Evolutionary conservation across 441 rosid species (phyloP).

Genomic region (Populus hybrid): DNA sequence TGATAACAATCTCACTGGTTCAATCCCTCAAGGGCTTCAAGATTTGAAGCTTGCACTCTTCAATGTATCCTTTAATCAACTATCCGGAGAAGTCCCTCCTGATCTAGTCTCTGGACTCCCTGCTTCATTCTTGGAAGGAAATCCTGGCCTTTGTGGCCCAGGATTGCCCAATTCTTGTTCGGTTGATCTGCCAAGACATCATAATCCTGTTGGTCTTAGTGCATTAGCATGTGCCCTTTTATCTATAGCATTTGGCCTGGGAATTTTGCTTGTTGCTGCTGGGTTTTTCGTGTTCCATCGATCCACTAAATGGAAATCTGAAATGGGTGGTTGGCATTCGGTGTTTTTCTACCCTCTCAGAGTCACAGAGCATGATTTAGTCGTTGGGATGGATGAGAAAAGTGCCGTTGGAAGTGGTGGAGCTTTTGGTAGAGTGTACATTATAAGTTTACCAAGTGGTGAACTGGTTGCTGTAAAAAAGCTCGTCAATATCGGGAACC

Average conservation of each 20-base stretch:
- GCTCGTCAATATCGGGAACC: slow-evolving; percentile 60
- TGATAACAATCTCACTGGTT: slow-evolving; percentile 62
- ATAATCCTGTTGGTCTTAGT: slow-evolving; percentile 36
- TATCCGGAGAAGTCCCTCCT: slow-evolving; percentile 68
- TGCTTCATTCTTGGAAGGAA: slow-evolving; percentile 87
- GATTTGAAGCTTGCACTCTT: slow-evolving; percentile 50
- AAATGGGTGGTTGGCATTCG: slow-evolving; percentile 36
- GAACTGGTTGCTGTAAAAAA: slow-evolving; percentile 78
- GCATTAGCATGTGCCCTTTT: slow-evolving; percentile 45
- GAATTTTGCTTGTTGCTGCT: slow-evolving; percentile 34
- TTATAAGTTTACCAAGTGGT: slow-evolving; percentile 35
- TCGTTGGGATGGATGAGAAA: slow-evolving; percentile 55
- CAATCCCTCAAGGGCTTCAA: slow-evolving; percentile 62
- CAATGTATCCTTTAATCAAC: slow-evolving; percentile 66
- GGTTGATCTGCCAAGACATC: slow-evolving; percentile 40
- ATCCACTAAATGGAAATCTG: slow-evolving; percentile 47
- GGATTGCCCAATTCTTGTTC: slow-evolving; percentile 67
- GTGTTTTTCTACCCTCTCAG: slow-evolving; percentile 74
- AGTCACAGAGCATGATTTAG: slow-evolving; percentile 51
- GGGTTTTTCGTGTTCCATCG: slow-evolving; percentile 41
- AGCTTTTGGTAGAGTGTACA: slow-evolving; percentile 71
- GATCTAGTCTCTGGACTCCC: slow-evolving; percentile 53
- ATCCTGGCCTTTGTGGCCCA: slow-evolving; percentile 79
- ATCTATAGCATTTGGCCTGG: slow-evolving; percentile 60
- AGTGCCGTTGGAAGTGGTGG: slow-evolving; percentile 67